phyloP scores from a whole-genome alignment of 208 protist genomes.

The Naegleria lovaniensis region DNA sequence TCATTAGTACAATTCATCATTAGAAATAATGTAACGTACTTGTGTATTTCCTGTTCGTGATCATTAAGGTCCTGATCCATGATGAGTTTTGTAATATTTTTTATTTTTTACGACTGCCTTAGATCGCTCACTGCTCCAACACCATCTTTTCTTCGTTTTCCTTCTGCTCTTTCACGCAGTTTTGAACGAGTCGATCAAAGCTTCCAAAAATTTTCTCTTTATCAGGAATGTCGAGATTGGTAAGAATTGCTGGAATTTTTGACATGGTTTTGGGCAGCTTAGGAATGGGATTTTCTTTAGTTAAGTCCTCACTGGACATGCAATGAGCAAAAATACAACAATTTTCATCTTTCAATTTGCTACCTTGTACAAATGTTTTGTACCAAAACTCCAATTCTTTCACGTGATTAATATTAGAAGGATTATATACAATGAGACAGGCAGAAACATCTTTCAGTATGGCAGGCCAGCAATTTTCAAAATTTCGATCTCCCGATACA shows the following conservation, averaged over 20 bases:
- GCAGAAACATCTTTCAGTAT: constrained; percentile 60
- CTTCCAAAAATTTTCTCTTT: neutral
- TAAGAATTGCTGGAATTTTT: neutral
- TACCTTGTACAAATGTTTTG: constrained; percentile 59
- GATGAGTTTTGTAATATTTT: no score
- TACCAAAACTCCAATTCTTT: constrained; percentile 76
- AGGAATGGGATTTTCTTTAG: neutral
- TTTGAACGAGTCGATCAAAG: neutral
- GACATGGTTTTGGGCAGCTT: neutral
- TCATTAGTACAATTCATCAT: no score
- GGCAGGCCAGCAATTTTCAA: constrained; percentile 75
- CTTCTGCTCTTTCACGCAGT: neutral
- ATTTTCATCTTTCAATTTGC: neutral
- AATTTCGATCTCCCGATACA: constrained; percentile 62
- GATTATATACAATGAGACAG: constrained; percentile 78
- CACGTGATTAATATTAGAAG: constrained; percentile 58
- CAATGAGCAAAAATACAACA: neutral
- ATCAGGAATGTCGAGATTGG: neutral
- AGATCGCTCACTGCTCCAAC: neutral
- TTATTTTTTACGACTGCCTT: no score
- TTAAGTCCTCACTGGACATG: neutral
- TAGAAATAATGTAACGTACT: no score
- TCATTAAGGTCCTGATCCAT: no score
- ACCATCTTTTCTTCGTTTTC: neutral
- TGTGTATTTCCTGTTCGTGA: no score